Evolutionary conservation across 495 filamentous ascomycete species (phyloP), one percentile per base, ranked within the genome.

Genomic region (Lentithecium fluviatile): DNA sequence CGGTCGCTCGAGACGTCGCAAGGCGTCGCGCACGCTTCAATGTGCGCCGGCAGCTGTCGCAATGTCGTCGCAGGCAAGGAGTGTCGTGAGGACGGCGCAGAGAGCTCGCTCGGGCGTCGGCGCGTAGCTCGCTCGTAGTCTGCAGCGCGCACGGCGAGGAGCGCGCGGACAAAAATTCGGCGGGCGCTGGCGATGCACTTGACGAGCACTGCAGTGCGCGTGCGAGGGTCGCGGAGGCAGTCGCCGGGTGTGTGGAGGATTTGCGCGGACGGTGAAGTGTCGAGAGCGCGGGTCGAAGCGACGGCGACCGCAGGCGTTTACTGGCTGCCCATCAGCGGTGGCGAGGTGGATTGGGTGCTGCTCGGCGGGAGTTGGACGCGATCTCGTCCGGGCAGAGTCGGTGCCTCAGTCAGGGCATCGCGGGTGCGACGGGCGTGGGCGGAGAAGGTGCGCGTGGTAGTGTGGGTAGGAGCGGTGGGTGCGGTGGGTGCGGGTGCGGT

Each of bases 1-100:
- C 45, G 45, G 20, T 21, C 13, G 36, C 8, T 60, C 47, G 25
- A 54, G 56, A 48, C 42, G 62, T 56, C 32, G 20, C 13, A 13
- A 51, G 55, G 56, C 26, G 32, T 46, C 34, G 56, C 62, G 62
- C 52, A 52, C 49, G 42, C 25, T 26, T 43, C 62, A 47, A 58
- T 45, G 36, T 36, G 24, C 15, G 2, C 32, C 20, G 3, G 34
- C 3, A 34, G 19, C 8, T 4, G 52, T 57, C 38, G 45, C 59
- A 51, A 26, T 10, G 29, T 1, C 15, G 21, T 20, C 21, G 53
- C 20, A 58, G 54, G 60, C 60, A 63, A 58, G 47, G 52, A 47
- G n/a, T n/a, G n/a, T n/a, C n/a, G n/a, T n/a, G n/a, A n/a, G n/a
- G n/a, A 56, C 17, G 20, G 50, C 47, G 58, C 13, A 40, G 34